phyloP scores from a whole-genome alignment of 768 basidiomycete genomes.

The Boletus rubropictus region DNA sequence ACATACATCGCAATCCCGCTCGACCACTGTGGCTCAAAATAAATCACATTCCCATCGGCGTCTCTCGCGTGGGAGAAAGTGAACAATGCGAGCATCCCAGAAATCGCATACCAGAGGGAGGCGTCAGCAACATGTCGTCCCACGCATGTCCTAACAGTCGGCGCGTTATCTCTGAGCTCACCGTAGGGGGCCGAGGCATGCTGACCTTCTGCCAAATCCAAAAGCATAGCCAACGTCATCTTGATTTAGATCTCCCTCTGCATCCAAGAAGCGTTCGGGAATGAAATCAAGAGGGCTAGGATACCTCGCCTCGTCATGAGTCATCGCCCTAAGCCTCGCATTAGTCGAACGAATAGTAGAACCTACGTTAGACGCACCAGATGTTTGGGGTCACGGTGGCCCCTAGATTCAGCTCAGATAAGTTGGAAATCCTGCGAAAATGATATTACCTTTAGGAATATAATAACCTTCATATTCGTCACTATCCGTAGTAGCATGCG shows the following conservation, averaged over 20 bases:
- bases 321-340: constrained; percentile 25
- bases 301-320: constrained; percentile 30
- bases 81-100: constrained; percentile 27
- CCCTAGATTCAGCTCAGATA: constrained; percentile 11
- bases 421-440: background rate
- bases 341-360: background rate
- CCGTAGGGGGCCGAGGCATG: background rate
- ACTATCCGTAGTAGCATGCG: constrained; percentile 18
- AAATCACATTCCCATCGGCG: constrained; percentile 18
- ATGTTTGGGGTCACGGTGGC: constrained; percentile 25
- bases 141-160: constrained; percentile 17
- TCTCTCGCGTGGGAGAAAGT: constrained; percentile 22
- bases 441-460: constrained; percentile 22
- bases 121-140: constrained; percentile 24
- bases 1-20: constrained; percentile 15
- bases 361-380: constrained; percentile 15
- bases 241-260: constrained; percentile 16
- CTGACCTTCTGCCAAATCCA: constrained; percentile 26
- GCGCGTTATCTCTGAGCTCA: background rate
- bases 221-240: constrained; percentile 20
- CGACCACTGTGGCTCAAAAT: constrained; percentile 15
- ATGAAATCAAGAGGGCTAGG: constrained; percentile 29
- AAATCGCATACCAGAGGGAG: constrained; percentile 26
- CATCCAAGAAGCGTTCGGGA: constrained; percentile 28
- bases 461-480: constrained; percentile 24